Evolutionary conservation across 768 basidiomycete genomes (phyloP).

Genomic region (Hysterangium stoloniferum): DNA sequence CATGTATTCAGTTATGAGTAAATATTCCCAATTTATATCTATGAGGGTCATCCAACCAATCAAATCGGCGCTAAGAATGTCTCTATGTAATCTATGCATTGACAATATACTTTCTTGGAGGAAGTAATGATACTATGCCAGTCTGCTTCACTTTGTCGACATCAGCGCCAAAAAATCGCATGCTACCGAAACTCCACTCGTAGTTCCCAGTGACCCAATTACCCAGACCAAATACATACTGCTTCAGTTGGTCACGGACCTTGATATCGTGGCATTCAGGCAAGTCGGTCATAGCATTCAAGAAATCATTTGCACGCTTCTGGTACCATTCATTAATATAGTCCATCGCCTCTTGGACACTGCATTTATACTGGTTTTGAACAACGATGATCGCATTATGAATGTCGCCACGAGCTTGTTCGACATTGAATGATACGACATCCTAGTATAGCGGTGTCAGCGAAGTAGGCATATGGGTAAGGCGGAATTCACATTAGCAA

Average conservation of each 20-base stretch:
- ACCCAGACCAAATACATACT: conserved; percentile 58
- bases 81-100: no score
- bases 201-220: conserved; percentile 69
- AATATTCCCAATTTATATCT: no score
- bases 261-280: not conserved
- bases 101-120: no score
- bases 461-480: not conserved
- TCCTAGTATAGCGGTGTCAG: conserved; percentile 39
- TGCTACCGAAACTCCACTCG: conserved; percentile 65
- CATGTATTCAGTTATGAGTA: no score
- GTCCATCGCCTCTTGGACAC: conserved; percentile 68
- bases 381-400: conserved; percentile 82
- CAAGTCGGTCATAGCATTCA: not conserved
- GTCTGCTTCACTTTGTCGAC: no score
- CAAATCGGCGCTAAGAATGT: no score
- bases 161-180: conserved; percentile 61
- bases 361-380: conserved; percentile 59
- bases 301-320: not conserved
- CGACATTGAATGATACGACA: conserved; percentile 80
- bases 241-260: conserved; percentile 5
- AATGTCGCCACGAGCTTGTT: conserved; percentile 73
- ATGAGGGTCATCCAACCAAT: no score
- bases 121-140: no score
- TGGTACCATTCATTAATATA: not conserved
- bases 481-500: not conserved